A percentile compares a stretch with the other conserved stretches of the same genome.
These are phyloP conservation scores for Cryphonectria naterciae DNA, from an alignment of 2,329 filamentous ascomycete species.

Conservation along the genomic window DNA sequence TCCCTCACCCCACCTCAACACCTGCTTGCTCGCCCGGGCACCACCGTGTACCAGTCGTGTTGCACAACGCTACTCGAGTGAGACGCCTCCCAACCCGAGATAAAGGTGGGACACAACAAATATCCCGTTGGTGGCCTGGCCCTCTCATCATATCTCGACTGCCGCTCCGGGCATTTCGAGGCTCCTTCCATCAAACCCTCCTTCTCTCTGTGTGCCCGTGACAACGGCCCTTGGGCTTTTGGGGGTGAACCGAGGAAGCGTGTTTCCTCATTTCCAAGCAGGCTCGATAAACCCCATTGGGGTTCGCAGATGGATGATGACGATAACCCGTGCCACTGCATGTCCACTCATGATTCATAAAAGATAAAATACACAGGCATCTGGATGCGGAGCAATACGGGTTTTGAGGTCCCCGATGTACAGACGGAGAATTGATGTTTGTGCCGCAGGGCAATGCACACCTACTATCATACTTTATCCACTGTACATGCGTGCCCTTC, in stretches of 20 bases:
- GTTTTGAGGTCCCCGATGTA: background rate
- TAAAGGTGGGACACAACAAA: background rate
- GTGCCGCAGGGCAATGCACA: background rate
- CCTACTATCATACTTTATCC: background rate
- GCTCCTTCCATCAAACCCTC: background rate
- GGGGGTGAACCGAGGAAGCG: background rate
- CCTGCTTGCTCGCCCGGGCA: background rate
- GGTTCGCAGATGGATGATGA: background rate
- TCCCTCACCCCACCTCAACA: background rate
- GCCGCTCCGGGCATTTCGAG: background rate
- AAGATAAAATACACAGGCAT: background rate
- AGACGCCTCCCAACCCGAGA: background rate
- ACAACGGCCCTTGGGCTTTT: background rate
- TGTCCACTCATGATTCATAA: background rate
- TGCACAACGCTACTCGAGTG: background rate
- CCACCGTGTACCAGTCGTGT: background rate
- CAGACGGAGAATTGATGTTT: background rate
- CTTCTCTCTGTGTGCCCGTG: background rate
- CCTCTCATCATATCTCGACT: background rate
- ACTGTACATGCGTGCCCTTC: background rate
- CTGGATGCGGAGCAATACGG: background rate
- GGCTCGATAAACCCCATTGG: background rate
- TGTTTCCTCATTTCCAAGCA: background rate
- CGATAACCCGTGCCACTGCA: background rate
- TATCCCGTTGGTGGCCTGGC: background rate